Evolutionary conservation across 805 yeast genomes (phyloP).

Genomic region (Kazachstania africana): DNA sequence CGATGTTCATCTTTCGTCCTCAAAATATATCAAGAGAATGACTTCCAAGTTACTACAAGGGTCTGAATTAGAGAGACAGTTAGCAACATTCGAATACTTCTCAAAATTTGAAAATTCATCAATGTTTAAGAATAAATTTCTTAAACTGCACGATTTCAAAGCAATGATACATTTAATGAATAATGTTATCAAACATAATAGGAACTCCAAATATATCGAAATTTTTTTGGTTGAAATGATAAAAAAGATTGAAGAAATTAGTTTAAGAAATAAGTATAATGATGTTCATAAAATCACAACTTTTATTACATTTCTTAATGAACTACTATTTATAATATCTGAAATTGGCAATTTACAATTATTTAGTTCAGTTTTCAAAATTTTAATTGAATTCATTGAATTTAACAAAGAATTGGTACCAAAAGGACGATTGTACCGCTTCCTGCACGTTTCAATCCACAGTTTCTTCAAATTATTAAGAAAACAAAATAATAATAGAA

Average conservation of each 20-base stretch:
- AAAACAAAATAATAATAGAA: no score
- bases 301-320: constrained; percentile 14
- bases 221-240: constrained; percentile 16
- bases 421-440: no score
- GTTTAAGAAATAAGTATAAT: no score
- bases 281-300: no score
- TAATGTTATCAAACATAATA: constrained; percentile 5
- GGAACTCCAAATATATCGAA: constrained; percentile 9
- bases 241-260: constrained; percentile 2
- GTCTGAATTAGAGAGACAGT: constrained; percentile 17
- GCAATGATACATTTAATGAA: constrained; percentile 11
- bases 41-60: constrained; percentile 15
- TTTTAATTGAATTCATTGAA: constrained; percentile 5
- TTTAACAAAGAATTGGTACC: neutral
- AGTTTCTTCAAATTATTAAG: constrained; percentile 4
- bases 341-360: constrained; percentile 11
- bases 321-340: constrained; percentile 11
- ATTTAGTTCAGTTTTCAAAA: constrained; percentile 12
- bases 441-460: constrained; percentile 4
- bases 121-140: constrained; percentile 10
- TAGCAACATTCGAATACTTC: constrained; percentile 20
- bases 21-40: constrained; percentile 6
- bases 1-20: constrained; percentile 12
- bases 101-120: constrained; percentile 7
- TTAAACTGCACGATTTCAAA: constrained; percentile 13